Conservation (phyloP, 1,284 basidiomycete species). For the Chiua sp. region DNA sequence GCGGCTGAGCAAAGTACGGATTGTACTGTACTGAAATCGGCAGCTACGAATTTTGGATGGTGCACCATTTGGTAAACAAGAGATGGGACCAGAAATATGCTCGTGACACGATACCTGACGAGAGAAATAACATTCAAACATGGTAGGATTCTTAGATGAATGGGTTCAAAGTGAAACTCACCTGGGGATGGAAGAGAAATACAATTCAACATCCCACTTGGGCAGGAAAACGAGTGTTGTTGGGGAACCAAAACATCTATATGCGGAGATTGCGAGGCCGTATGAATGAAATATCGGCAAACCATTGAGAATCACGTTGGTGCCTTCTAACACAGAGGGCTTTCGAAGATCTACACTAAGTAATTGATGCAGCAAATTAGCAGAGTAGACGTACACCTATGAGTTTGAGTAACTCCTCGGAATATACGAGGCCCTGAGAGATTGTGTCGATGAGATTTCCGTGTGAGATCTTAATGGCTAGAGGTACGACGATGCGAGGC, state of each 20-base stretch:
- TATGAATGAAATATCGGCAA: constrained; percentile 75
- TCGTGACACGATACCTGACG: constrained; percentile 59
- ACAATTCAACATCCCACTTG: constrained; percentile 61
- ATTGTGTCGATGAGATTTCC: constrained; percentile 62
- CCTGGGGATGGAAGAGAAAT: constrained; percentile 51
- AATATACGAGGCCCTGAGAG: constrained; percentile 44
- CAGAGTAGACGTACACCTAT: constrained; percentile 12
- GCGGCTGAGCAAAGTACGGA: constrained; percentile 61
- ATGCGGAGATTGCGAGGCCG: constrained; percentile 59
- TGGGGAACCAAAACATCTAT: constrained; percentile 53
- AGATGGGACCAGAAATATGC: constrained; percentile 65
- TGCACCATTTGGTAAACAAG: constrained; percentile 68
- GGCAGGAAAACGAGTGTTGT: constrained; percentile 59
- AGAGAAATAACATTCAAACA: too few species aligned
- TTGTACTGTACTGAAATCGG: constrained; percentile 60
- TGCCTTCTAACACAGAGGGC: constrained; percentile 46
- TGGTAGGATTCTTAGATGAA: too few species aligned
- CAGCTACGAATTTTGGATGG: constrained; percentile 51
- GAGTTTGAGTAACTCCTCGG: constrained; percentile 36
- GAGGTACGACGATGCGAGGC: too few species aligned
- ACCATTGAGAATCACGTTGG: constrained; percentile 57
- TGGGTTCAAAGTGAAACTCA: constrained; percentile 27
- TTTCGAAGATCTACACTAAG: constrained; percentile 25
- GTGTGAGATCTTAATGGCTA: constrained; percentile 80
- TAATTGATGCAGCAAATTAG: too few species aligned